Base-by-base conservation (phyloP, 2,329 filamentous ascomycete species). In the Diaporthe helianthi region DNA sequence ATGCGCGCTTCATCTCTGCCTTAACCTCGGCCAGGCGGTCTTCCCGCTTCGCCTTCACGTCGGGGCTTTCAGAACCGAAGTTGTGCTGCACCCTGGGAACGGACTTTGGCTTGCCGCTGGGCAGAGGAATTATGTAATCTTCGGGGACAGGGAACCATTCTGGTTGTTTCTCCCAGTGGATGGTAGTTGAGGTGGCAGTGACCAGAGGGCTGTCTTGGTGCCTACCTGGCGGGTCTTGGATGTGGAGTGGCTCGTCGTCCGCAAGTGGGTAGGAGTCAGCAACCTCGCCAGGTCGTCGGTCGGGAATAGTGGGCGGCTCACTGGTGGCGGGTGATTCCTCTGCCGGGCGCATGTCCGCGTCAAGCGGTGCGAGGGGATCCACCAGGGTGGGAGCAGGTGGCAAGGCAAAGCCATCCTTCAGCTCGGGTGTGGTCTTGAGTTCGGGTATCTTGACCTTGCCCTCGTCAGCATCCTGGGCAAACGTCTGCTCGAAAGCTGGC, bases 61-160 rank as follows among this genome's bases (percentile, higher is more conserved):
- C 80, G 9, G 85, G 80, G 0, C 87, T 83, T 78, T 97, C 94
- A 54, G 84, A 78, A n/a, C 81, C 83, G 76, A 97, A 97, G 2
- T 82, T 79, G 77, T 89, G 85, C 78, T 98, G 96, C 61, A 98
- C 90, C 74, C 85, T 88, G 2, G 93, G 93, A 19, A 98, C 90
- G 2, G 84, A 74, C 75, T 89, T 90, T 3, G 93, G 86, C 31
- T 85, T 85, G 51, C 89, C 92, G 1, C 89, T 90, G 1, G 96
- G 96, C 36, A 98, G 84, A 53, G 84, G 83, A 69, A 94, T 94
- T 67, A 97, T 83, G 22, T 91, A 90, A 69, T 89, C 87, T 3
- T 85, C 80, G 9, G 89, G 83, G 2, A 98, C 81, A 0, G 96
- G 94, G 80, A 92, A 98, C 76, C 92, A 86, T 78, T 97, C 93